Base-by-base conservation (phyloP, 768 basidiomycete species). In the Leccinellum rugosiceps region DNA sequence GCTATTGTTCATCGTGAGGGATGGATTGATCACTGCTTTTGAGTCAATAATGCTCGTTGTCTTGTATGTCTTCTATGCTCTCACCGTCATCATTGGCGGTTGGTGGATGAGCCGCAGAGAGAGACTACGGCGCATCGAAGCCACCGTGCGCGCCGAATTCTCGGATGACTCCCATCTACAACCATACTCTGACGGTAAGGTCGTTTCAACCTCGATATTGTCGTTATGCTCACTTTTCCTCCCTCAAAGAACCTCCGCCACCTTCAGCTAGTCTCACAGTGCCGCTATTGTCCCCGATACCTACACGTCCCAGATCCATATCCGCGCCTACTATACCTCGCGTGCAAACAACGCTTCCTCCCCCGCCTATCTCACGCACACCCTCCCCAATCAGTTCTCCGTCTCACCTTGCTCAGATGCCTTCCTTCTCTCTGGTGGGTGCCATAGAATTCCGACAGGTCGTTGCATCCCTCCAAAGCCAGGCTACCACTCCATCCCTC, bases 391-490 rank as follows among this genome's bases (percentile, higher is more conserved):
- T 78, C 7, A 74, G 70, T 25, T 58, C 68, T 0, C 58, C 78
- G 23, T 58, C 75, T 61, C 72, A 73, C 23, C 71, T 76, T 35
- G 70, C 73, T 10, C 82, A 83, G 58, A 81, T 92, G 73, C 90
- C 89, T 3, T 91, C 89, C 0, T 93, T 93, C 65, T 98, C 96
- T 3, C 82, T 99, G 2, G 83, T 98, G 5, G 93, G 96, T 9
- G 97, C 97, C 0, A 82, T 99, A 45, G 97, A 99, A 72, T 99
- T 99, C 74, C 82, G 94, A 17, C 88, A 94, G 58, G 90, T 98
- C 23, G 88, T 99, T 21, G 80, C 88, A 11, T 86, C 88, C 0
- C 77, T 99, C 23, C 84, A 85, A 60, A 78, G 79, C 50, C 85
- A 94, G 65, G 86, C 87, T 10, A 79, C 83, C 2, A 77, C 77